Conservation (phyloP, 305 asterid species). For the Caryopteris hybrid region DNA sequence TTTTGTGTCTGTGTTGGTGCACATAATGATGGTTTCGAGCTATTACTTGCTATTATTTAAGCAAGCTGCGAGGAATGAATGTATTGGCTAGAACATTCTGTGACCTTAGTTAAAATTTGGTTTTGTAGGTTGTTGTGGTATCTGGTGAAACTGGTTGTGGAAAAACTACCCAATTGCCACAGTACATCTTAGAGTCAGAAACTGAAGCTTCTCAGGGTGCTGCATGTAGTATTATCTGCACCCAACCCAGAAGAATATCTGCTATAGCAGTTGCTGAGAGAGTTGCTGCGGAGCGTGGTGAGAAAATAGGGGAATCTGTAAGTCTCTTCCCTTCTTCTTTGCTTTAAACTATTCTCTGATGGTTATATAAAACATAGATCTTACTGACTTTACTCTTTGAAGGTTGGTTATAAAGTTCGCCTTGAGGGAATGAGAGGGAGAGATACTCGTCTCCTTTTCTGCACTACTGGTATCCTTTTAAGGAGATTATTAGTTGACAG, state of each 20-base stretch:
- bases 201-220: slow-evolving; percentile 77
- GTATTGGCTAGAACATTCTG: neutral
- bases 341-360: slow-evolving; percentile 15
- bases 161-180: slow-evolving; percentile 93
- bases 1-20: neutral
- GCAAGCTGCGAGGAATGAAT: neutral
- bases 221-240: slow-evolving; percentile 81
- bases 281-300: slow-evolving; percentile 96
- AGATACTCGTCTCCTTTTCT: slow-evolving; percentile 90
- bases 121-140: slow-evolving; percentile 77
- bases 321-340: slow-evolving; percentile 32
- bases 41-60: neutral
- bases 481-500: slow-evolving; percentile 87
- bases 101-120: slow-evolving; percentile 11
- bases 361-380: slow-evolving; percentile 4
- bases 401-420: slow-evolving; percentile 97
- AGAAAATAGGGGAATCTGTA: slow-evolving; percentile 84
- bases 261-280: slow-evolving; percentile 92
- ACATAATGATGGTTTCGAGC: neutral
- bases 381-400: slow-evolving; percentile 17
- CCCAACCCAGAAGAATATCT: slow-evolving; percentile 95
- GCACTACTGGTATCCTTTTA: slow-evolving; percentile 84
- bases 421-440: slow-evolving; percentile 95
- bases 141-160: slow-evolving; percentile 98
- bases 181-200: slow-evolving; percentile 82